Conservation (phyloP, 768 basidiomycete species). For the Cyclocybe cylindracea region DNA sequence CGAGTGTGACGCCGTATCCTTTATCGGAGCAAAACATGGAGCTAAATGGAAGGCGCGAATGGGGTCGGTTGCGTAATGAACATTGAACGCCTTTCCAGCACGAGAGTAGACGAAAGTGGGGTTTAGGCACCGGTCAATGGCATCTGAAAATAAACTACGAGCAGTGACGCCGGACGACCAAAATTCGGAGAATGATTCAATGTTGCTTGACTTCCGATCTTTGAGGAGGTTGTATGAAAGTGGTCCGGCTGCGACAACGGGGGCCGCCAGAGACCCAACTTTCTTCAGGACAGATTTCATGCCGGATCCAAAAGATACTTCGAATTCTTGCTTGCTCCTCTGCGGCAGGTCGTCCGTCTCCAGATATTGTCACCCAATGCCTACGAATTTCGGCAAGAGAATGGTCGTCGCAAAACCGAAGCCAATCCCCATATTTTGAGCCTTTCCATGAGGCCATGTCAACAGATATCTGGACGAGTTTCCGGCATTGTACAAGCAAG, state of each 20-base stretch:
- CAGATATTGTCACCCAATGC: conserved; percentile 29
- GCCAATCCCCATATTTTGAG: conserved; percentile 24
- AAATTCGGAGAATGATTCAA: conserved; percentile 19
- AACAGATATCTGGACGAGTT: conserved; percentile 24
- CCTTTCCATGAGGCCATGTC: conserved; percentile 25
- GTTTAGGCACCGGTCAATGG: conserved; percentile 8
- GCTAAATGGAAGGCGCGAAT: conserved; percentile 33
- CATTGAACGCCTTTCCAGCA: conserved; percentile 26
- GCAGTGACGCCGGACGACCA: conserved; percentile 33
- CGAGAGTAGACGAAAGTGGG: conserved; percentile 20
- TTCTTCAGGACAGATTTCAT: too few relatives aligned
- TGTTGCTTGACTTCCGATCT: neutral
- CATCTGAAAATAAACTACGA: conserved; percentile 10
- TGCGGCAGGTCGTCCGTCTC: conserved; percentile 19
- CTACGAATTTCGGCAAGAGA: conserved; percentile 32
- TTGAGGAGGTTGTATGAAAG: conserved; percentile 4
- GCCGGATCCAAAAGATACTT: neutral
- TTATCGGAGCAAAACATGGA: conserved; percentile 17
- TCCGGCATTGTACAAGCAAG: conserved; percentile 27
- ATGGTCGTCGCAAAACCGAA: conserved; percentile 29
- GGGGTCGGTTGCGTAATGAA: conserved; percentile 37
- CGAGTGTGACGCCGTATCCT: conserved; percentile 1
- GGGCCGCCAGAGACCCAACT: too few relatives aligned
- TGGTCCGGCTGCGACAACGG: too few relatives aligned
- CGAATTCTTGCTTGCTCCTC: conserved; percentile 7